A percentile compares a stretch with the other conserved stretches of the same genome.
Evolutionary conservation across 2,329 filamentous ascomycete genomes (phyloP).

Genomic region (Cladophialophora psammophila): DNA sequence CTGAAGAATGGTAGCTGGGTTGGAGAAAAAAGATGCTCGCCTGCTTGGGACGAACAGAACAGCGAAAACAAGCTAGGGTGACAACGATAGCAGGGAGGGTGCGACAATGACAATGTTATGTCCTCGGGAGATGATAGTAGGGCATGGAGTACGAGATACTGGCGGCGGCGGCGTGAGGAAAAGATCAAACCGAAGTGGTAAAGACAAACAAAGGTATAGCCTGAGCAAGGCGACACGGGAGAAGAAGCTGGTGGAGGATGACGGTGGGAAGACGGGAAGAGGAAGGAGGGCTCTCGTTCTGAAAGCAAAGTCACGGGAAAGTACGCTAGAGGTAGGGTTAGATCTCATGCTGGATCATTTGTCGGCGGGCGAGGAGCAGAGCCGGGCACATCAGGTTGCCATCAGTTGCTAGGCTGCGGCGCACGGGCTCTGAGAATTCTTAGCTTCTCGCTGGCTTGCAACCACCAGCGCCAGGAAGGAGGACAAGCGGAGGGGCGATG

Average conservation of each 20-base stretch:
- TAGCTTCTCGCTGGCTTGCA: slow-evolving; percentile 17
- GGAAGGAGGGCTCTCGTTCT: slow-evolving; percentile 22
- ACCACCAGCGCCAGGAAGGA: slow-evolving; percentile 9
- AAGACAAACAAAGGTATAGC: slow-evolving; percentile 2
- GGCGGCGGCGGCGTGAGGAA: neutral
- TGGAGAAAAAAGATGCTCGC: neutral
- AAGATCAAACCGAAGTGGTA: slow-evolving; percentile 5
- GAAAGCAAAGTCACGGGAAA: slow-evolving; percentile 23
- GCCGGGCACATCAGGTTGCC: slow-evolving; percentile 23
- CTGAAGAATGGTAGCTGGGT: neutral
- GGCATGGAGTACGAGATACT: neutral
- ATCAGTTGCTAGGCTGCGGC: slow-evolving; percentile 8
- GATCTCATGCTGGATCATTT: slow-evolving; percentile 25
- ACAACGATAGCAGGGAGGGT: neutral
- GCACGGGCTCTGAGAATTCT: slow-evolving; percentile 16
- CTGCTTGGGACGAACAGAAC: neutral
- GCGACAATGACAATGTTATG: neutral
- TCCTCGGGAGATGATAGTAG: neutral
- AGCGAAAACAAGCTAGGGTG: neutral
- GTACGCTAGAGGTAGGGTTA: slow-evolving; percentile 23
- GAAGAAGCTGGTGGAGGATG: slow-evolving; percentile 24
- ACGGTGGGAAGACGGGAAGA: slow-evolving; percentile 21
- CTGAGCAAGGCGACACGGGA: slow-evolving; percentile 8
- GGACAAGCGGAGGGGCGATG: neutral
- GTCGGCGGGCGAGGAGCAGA: slow-evolving; percentile 22